A percentile compares a stretch with the other conserved stretches of the same genome.
Conservation (phyloP, 2,329 filamentous ascomycete genomes). For the Colletotrichum plurivorum region DNA sequence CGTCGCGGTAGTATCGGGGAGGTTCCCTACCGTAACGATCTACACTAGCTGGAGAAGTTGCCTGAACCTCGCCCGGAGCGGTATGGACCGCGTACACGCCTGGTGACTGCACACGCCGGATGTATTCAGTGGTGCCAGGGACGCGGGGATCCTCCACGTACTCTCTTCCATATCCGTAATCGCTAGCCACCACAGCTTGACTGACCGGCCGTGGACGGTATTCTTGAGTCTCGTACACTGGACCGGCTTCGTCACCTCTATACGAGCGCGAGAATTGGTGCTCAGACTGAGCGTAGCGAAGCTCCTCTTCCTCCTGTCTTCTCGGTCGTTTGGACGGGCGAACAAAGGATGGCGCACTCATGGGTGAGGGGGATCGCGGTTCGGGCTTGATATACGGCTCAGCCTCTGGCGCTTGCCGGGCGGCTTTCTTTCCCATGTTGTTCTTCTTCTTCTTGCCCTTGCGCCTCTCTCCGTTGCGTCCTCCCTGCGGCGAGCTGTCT, state of each 20-base stretch:
- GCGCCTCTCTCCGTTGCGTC: conserved; percentile 63
- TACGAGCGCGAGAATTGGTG: conserved; percentile 47
- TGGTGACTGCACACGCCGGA: conserved; percentile 55
- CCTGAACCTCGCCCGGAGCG: conserved; percentile 53
- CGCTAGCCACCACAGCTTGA: conserved; percentile 25
- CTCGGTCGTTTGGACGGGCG: conserved; percentile 71
- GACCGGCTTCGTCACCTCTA: conserved; percentile 48
- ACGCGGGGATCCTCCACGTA: conserved; percentile 51
- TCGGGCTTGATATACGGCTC: conserved; percentile 73
- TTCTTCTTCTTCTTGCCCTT: conserved; percentile 66
- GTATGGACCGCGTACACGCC: conserved; percentile 54
- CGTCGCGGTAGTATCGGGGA: conserved; percentile 60
- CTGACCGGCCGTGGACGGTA: conserved; percentile 45
- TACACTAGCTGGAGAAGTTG: conserved; percentile 58
- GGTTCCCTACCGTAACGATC: conserved; percentile 58
- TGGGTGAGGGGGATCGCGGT: conserved; percentile 74
- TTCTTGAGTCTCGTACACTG: conserved; percentile 47
- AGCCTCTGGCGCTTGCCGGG: conserved; percentile 62
- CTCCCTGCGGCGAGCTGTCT: conserved; percentile 71
- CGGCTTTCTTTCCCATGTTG: conserved; percentile 65
- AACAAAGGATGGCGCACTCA: conserved; percentile 65
- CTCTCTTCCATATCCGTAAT: conserved; percentile 49
- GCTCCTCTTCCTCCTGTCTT: conserved; percentile 57
- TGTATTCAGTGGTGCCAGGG: conserved; percentile 50
- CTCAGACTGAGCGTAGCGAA: conserved; percentile 58